These are phyloP conservation scores for Ramalina intermedia DNA, from an alignment of 495 filamentous ascomycete species.

Conservation along the genomic window DNA sequence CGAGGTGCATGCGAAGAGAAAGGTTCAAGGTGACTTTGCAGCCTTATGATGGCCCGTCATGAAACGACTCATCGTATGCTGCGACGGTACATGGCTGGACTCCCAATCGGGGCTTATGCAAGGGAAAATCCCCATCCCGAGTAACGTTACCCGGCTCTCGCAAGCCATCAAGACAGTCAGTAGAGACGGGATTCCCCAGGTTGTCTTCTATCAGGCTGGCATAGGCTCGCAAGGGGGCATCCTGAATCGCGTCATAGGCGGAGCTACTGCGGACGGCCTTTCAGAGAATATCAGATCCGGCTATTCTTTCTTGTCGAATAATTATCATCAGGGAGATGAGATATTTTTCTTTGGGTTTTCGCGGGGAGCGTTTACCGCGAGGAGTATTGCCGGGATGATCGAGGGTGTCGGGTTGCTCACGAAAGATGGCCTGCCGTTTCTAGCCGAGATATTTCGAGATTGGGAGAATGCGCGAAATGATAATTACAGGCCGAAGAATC, in stretches of 20 bases:
- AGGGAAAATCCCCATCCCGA: constrained; percentile 21
- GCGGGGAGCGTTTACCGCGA: constrained; percentile 41
- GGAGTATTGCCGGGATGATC: constrained; percentile 40
- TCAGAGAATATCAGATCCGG: constrained; percentile 31
- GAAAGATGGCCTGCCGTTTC: constrained; percentile 26
- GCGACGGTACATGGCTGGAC: constrained; percentile 16
- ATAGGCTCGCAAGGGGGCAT: constrained; percentile 29
- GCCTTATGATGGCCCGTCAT: background rate
- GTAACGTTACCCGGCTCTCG: constrained; percentile 30
- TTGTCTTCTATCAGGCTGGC: constrained; percentile 40
- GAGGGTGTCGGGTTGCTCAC: constrained; percentile 34
- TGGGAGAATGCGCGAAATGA: constrained; percentile 26
- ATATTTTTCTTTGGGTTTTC: constrained; percentile 49
- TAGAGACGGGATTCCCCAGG: constrained; percentile 25
- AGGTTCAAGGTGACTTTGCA: no score
- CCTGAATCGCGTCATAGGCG: constrained; percentile 11
- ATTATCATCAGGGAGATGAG: constrained; percentile 39
- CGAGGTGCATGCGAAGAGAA: no score
- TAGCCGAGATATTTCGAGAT: constrained; percentile 32
- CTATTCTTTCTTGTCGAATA: constrained; percentile 35
- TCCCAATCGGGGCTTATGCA: constrained; percentile 9
- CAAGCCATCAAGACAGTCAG: constrained; percentile 24
- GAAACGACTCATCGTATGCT: constrained; percentile 16
- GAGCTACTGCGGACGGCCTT: constrained; percentile 6
- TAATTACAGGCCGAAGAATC: constrained; percentile 29